Conservation (phyloP, 129 eudicot genomes). For the Erigeron canadensis region DNA sequence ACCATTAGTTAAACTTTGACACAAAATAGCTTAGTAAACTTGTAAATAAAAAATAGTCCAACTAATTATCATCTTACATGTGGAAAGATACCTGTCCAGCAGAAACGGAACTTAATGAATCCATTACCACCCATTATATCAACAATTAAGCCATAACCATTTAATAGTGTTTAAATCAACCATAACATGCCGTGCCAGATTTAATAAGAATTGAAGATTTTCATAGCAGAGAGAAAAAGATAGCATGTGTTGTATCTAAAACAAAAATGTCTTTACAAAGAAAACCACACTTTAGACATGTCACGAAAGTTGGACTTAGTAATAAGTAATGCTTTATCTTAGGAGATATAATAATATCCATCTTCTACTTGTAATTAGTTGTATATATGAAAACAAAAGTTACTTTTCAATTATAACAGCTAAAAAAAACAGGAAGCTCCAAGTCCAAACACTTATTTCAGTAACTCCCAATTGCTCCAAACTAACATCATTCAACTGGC, state of each 20-base stretch:
- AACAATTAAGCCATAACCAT: neutral
- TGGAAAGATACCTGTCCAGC: neutral
- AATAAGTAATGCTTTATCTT: neutral
- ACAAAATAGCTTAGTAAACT: slow-evolving; percentile 1
- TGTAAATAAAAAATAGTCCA: neutral
- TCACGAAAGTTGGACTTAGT: neutral
- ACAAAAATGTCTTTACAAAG: neutral
- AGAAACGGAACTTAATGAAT: neutral
- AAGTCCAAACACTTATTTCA: neutral
- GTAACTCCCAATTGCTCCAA: neutral
- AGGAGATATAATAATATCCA: too few relatives aligned
- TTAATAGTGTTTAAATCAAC: neutral
- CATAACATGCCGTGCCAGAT: neutral
- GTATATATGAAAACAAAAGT: neutral
- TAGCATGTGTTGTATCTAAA: neutral
- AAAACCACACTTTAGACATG: neutral
- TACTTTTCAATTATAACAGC: neutral
- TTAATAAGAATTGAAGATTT: neutral
- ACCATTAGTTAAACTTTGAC: neutral
- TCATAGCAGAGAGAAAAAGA: neutral
- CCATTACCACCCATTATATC: neutral
- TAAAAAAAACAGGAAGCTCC: neutral
- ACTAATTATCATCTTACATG: slow-evolving; percentile 7
- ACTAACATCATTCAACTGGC: neutral
- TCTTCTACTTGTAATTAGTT: neutral